These are phyloP conservation scores for Penicillium sp. DNA, from an alignment of 2,329 filamentous ascomycete species.

Conservation along the genomic window DNA sequence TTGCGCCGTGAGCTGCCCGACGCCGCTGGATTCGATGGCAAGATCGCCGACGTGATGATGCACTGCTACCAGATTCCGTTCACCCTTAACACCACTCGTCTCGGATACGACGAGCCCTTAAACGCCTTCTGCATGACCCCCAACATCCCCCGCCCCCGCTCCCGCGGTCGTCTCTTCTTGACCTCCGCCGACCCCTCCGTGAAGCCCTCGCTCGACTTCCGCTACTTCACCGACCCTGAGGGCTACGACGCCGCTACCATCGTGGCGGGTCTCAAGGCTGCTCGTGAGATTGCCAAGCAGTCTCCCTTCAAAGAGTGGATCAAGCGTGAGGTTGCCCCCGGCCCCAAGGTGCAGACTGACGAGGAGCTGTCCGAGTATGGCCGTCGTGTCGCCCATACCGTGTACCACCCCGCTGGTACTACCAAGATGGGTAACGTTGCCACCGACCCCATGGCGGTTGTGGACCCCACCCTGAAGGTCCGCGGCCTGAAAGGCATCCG, in stretches of 20 bases:
- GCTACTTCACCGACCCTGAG: constrained; percentile 83
- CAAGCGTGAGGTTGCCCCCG: constrained; percentile 77
- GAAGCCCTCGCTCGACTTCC: constrained; percentile 83
- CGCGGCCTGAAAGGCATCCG: constrained; percentile 70
- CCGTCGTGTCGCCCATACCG: constrained; percentile 76
- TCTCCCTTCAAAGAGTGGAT: constrained; percentile 80
- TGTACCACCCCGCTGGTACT: constrained; percentile 86
- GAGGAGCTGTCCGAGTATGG: constrained; percentile 81
- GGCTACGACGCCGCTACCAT: constrained; percentile 82
- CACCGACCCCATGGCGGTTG: constrained; percentile 71
- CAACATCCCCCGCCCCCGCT: constrained; percentile 81
- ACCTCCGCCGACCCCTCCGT: constrained; percentile 71
- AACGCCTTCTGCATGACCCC: constrained; percentile 93
- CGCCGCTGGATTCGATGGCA: constrained; percentile 67
- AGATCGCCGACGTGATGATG: constrained; percentile 88
- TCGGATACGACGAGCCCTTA: constrained; percentile 70
- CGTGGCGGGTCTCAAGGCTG: constrained; percentile 72
- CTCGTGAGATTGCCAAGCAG: constrained; percentile 73
- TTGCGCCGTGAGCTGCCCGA: constrained; percentile 73
- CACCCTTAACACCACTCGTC: constrained; percentile 76
- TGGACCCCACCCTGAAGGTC: constrained; percentile 72
- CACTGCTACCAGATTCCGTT: constrained; percentile 97
- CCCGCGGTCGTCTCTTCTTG: constrained; percentile 73
- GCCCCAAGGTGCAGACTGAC: constrained; percentile 70
- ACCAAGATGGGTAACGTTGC: constrained; percentile 82